phyloP scores from a whole-genome alignment of 202 grass and related monocot genomes.

The Musa balbisiana region DNA sequence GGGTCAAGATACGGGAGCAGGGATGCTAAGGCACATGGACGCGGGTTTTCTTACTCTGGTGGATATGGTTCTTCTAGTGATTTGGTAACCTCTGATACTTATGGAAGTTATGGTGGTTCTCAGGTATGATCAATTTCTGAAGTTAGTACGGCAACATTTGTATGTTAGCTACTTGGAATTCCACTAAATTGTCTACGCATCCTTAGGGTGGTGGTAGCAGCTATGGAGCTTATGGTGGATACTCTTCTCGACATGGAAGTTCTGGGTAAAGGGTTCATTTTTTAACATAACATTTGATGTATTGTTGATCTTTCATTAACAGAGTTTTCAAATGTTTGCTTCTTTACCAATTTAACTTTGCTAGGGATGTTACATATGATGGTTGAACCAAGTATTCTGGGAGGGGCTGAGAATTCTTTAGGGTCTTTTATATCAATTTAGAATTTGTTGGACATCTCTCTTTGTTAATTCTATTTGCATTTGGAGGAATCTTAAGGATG shows the following conservation, averaged over 20 bases:
- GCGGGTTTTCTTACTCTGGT: constrained; percentile 60
- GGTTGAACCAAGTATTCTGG: background rate
- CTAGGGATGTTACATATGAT: background rate
- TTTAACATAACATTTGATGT: background rate
- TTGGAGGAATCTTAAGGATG: too few relatives aligned
- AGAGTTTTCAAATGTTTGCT: background rate
- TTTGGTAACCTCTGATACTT: constrained; percentile 49
- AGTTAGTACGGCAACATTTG: background rate
- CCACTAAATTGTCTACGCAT: background rate
- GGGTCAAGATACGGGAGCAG: constrained; percentile 61
- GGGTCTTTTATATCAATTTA: background rate
- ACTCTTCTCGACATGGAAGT: constrained; percentile 53
- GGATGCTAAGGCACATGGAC: constrained; percentile 48
- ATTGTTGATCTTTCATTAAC: background rate
- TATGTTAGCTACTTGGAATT: background rate
- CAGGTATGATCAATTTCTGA: constrained; percentile 40
- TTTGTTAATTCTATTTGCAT: too few relatives aligned
- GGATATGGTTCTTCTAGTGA: constrained; percentile 50
- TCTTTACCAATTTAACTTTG: background rate
- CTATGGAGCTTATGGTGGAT: constrained; percentile 66
- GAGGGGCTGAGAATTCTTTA: background rate
- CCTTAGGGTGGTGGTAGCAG: constrained; percentile 58
- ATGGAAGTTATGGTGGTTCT: constrained; percentile 57
- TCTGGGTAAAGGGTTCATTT: constrained; percentile 53
- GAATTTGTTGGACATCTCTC: background rate